These are phyloP conservation scores for Botrytis galanthina DNA, from an alignment of 2,329 filamentous ascomycete species.

Conservation along the genomic window DNA sequence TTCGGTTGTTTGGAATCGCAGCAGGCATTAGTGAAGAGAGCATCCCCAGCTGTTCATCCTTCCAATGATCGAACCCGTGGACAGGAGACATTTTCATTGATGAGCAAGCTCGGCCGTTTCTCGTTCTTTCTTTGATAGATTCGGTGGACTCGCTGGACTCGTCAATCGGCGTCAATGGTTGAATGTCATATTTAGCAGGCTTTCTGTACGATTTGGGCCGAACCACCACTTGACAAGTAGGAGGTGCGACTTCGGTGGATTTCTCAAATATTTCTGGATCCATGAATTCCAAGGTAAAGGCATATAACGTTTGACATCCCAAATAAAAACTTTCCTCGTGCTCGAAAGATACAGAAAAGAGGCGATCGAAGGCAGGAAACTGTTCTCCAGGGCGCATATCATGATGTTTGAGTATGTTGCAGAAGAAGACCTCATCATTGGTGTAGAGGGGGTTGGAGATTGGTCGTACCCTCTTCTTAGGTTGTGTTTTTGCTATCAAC, in stretches of 20 bases:
- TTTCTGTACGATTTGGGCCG: constrained; percentile 6
- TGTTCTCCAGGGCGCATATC: neutral
- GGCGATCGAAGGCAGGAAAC: neutral
- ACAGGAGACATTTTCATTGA: neutral
- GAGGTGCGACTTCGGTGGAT: neutral
- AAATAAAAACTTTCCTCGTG: constrained; percentile 8
- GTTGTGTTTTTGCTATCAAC: neutral
- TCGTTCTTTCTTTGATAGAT: neutral
- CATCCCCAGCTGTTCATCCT: neutral
- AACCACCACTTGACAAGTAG: neutral
- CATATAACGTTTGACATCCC: constrained; percentile 7
- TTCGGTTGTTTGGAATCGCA: neutral
- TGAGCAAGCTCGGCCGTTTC: neutral
- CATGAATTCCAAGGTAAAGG: constrained; percentile 8
- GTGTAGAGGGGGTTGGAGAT: constrained; percentile 17
- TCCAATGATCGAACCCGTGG: too few relatives aligned
- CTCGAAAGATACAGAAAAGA: neutral
- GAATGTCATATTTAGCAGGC: constrained; percentile 10
- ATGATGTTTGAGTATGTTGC: constrained; percentile 1
- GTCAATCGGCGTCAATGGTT: neutral
- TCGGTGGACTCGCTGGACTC: constrained; percentile 5
- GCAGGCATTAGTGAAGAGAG: neutral
- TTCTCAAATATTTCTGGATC: neutral
- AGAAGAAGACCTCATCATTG: constrained; percentile 7
- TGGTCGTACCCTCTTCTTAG: constrained; percentile 13